Evolutionary conservation across 768 basidiomycete species (phyloP), one percentile per base, ranked within the genome.

Genomic region (Lactarius sp.): DNA sequence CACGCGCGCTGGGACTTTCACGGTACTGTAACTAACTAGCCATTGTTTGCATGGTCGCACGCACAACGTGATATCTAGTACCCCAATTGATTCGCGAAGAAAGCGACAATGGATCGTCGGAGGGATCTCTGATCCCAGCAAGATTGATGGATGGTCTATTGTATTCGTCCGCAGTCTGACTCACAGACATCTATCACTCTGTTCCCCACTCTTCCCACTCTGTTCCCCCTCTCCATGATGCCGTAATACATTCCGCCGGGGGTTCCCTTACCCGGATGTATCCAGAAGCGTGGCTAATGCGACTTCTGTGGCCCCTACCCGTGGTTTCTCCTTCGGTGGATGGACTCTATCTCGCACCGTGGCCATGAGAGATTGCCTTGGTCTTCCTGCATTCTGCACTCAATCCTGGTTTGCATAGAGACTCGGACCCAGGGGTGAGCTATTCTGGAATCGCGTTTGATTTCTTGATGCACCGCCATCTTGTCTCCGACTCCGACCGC

Each of bases 41-140:
- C 34, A 41, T 39, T 8, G 33, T 37, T 44, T 13, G 13, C 59
- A 39, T 47, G 34, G 14, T 14, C 2, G 46, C 42, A 49, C 46
- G 33, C 39, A 33, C 64, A 56, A 52, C 54, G 63, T 60, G 59
- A 65, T 60, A 53, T 22, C 37, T 20, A 41, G 47, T 64, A n/a
- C 39, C 47, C 33, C 41, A 54, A 53, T 50, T 50, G 22, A 50
- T 49, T 8, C 27, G 52, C 20, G n/a, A 36, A 36, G 31, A 58
- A 54, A 16, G 46, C 18, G n/a, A 64, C 53, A 61, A 61, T 41
- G n/a, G 12, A 33, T 31, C n/a, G 27, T 18, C 3, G 27, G 46
- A 22, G 22, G 20, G 62, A 59, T 59, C 52, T 22, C 20, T 59
- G 47, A 54, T 64, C 46, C 27, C 46, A 12, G 10, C 42, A 6